Percentiles rank a stretch among this genome's conserved stretches.
These are phyloP conservation scores for Fusarium concolor DNA, from an alignment of 2,329 filamentous ascomycete species.

Conservation along the genomic window DNA sequence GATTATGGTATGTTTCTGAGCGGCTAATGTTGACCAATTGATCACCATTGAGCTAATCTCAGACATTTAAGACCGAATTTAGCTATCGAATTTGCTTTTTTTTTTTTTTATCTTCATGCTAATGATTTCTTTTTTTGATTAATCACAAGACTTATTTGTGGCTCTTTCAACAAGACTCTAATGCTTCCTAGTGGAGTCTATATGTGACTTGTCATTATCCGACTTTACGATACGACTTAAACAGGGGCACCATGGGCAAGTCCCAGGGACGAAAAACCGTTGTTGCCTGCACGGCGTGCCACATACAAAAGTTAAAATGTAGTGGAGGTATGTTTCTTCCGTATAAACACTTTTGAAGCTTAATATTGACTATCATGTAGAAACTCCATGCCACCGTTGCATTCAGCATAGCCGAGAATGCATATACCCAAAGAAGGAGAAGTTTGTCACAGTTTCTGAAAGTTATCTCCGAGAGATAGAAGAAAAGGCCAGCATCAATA, in stretches of 20 bases:
- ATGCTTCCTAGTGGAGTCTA: neutral
- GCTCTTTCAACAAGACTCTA: neutral
- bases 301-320: slow-evolving; percentile 7
- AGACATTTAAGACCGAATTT: neutral
- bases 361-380: neutral
- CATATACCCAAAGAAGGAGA: neutral
- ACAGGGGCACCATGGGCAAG: neutral
- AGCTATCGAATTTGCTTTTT: neutral
- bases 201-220: neutral
- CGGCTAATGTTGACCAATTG: neutral
- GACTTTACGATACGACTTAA: neutral
- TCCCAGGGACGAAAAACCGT: neutral
- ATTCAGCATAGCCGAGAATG: neutral
- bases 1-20: neutral
- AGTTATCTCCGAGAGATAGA: neutral
- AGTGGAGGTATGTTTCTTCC: neutral
- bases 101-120: neutral
- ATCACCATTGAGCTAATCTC: too few species aligned
- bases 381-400: neutral
- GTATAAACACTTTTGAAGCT: too few species aligned
- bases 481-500: neutral
- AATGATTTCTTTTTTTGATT: neutral
- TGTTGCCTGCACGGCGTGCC: slow-evolving; percentile 6
- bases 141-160: neutral
- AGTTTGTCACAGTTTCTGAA: slow-evolving; percentile 2